Evolutionary conservation across 495 filamentous ascomycete genomes (phyloP), one percentile per base, ranked within the genome.

Genomic region (Jackrogersella multiformis): DNA sequence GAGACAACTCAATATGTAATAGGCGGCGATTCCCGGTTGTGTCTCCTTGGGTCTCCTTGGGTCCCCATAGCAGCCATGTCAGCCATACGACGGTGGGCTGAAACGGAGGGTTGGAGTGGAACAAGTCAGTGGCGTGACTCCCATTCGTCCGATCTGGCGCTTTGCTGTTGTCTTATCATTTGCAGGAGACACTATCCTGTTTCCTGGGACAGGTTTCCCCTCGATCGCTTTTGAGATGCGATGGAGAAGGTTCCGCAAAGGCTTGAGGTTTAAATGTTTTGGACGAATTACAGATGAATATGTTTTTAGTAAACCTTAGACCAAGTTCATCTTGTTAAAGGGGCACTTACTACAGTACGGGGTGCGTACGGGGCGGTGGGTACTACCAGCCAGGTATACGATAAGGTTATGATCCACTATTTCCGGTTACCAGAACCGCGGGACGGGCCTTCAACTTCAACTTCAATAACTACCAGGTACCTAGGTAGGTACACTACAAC

Each of bases 141-240:
- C 52, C 60, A 70, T 70, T 70, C 67, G 67, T 65, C 67, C 61
- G 61, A 61, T 65, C 52, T 57, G 52, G 53, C 56, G 51, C 56
- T 46, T 64, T 57, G 48, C 51, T 34, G 42, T 30, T 48, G 18
- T 52, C 26, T 36, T 60, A 45, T 61, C 59, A 65, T 64, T 64
- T 44, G 56, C 57, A 58, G 56, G 20, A 34, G 38, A 53, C 21
- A 44, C 36, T 35, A 49, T 20, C 56, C 24, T 13, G 38, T 10
- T 30, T 15, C 2, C 6, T n/a, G 23, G 13, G 18, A 30, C 16
- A 32, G 10, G 21, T 44, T n/a, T 42, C n/a, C 26, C 53, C 23
- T 28, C 26, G 34, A 56, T 56, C 53, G 32, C 5, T 8, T n/a
- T 56, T 30, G 53, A 56, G 38, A 42, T 42, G 16, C 20, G 30